Percentiles rank a stretch among this genome's conserved stretches.
These are phyloP conservation scores for Silene latifolia DNA, from an alignment of 148 eudicot species.

Conservation along the genomic window DNA sequence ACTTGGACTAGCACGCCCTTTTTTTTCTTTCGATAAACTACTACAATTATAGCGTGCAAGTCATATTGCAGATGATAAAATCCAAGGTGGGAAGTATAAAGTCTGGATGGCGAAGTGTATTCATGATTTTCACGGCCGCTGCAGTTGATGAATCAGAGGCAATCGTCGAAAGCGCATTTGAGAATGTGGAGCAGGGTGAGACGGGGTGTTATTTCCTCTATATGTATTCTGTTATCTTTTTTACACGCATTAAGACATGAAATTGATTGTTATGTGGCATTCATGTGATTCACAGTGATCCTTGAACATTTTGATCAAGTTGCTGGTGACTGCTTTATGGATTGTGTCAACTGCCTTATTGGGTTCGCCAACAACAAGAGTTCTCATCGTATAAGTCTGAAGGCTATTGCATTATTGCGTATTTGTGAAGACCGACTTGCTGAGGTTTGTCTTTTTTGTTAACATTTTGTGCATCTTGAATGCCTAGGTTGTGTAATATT, in stretches of 20 bases:
- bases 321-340: conserved; percentile 98
- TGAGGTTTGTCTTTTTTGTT: conserved; percentile 54
- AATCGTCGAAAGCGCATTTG: conserved; percentile 97
- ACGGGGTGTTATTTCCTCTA: conserved; percentile 8
- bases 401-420: conserved; percentile 95
- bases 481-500: not conserved
- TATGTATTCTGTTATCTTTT: not conserved
- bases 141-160: conserved; percentile 95
- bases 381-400: conserved; percentile 93
- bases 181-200: conserved; percentile 96
- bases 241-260: conserved; percentile 5
- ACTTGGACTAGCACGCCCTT: not conserved
- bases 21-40: not conserved
- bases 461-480: conserved; percentile 5
- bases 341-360: conserved; percentile 97
- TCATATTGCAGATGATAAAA: conserved; percentile 75
- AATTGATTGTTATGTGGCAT: conserved; percentile 18
- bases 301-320: conserved; percentile 99
- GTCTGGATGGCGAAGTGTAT: conserved; percentile 99
- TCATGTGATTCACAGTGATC: conserved; percentile 54
- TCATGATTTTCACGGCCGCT: conserved; percentile 98
- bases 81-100: conserved; percentile 98
- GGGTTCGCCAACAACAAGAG: conserved; percentile 96
- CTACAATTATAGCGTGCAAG: not conserved
- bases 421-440: conserved; percentile 99